A percentile compares a stretch with the other conserved stretches of the same genome.
These are phyloP conservation scores for Scorias spongiosa DNA, from an alignment of 2,329 filamentous ascomycete species.

Conservation along the genomic window DNA sequence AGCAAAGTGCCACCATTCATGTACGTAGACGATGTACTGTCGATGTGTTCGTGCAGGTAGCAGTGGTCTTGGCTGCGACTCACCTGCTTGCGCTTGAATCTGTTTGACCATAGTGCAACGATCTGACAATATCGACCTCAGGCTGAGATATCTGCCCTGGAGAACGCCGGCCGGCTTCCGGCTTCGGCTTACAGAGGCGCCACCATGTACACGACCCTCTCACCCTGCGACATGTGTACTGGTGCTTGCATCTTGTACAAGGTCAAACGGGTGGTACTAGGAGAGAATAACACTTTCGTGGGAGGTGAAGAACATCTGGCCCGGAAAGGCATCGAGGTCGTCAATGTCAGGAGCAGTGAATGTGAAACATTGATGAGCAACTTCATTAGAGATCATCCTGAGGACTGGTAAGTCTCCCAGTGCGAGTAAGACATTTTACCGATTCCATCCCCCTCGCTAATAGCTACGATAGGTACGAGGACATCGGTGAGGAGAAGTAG, in stretches of 20 bases:
- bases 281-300: conserved; percentile 61
- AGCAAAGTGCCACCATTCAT: conserved; percentile 55
- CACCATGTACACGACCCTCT: conserved; percentile 74
- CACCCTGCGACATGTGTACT: conserved; percentile 70
- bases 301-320: conserved; percentile 58
- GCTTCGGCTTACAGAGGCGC: conserved; percentile 53
- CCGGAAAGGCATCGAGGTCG: conserved; percentile 53
- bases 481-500: conserved; percentile 21
- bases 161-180: conserved; percentile 56
- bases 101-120: background rate
- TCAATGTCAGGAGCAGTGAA: conserved; percentile 51
- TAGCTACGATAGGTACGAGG: conserved; percentile 19
- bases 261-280: conserved; percentile 57
- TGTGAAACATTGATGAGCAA: conserved; percentile 54
- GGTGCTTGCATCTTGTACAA: conserved; percentile 65
- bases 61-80: background rate
- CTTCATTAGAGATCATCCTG: conserved; percentile 58
- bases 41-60: too few relatives aligned
- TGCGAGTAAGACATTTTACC: conserved; percentile 4
- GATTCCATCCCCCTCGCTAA: background rate
- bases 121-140: conserved; percentile 18
- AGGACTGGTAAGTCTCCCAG: conserved; percentile 42
- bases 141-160: conserved; percentile 64
- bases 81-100: background rate
- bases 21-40: conserved; percentile 25